A percentile compares a stretch with the other conserved stretches of the same genome.
phyloP scores from a whole-genome alignment of 148 eudicot genomes.

The Chenopodium berlandieri region DNA sequence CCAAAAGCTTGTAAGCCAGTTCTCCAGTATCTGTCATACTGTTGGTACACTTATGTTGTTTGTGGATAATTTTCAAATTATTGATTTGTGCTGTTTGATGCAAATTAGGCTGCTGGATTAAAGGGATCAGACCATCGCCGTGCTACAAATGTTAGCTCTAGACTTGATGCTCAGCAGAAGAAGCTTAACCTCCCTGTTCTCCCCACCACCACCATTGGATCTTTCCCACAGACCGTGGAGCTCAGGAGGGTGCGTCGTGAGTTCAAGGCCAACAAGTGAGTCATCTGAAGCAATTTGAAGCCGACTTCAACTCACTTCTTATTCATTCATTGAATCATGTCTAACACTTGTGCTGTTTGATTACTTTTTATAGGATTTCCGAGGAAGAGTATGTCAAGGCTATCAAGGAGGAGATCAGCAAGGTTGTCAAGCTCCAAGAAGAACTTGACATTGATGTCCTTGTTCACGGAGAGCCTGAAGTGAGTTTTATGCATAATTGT shows the following conservation, averaged over 20 bases:
- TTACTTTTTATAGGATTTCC: conserved; percentile 48
- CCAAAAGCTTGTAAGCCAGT: conserved; percentile 88
- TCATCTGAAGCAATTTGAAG: background rate
- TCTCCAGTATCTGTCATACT: background rate
- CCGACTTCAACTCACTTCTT: background rate
- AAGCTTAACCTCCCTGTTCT: conserved; percentile 92
- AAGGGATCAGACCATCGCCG: conserved; percentile 94
- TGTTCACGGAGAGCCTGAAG: conserved; percentile 97
- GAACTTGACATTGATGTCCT: conserved; percentile 93
- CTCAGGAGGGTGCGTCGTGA: conserved; percentile 95
- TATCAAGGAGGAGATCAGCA: conserved; percentile 82
- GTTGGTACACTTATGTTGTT: background rate
- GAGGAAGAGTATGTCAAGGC: conserved; percentile 77
- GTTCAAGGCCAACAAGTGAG: conserved; percentile 89
- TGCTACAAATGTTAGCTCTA: conserved; percentile 83
- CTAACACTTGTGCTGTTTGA: conserved; percentile 7
- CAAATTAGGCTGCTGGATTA: conserved; percentile 80
- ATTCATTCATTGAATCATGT: background rate
- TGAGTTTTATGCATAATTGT: conserved; percentile 14
- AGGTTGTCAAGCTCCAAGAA: conserved; percentile 88
- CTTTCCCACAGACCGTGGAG: conserved; percentile 93
- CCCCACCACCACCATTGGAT: conserved; percentile 96
- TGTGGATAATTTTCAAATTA: background rate
- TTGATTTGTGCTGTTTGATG: conserved; percentile 18
- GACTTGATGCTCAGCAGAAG: conserved; percentile 94